phyloP scores from a whole-genome alignment of 202 grass and related monocot genomes.

The Schoenoplectus triqueter region DNA sequence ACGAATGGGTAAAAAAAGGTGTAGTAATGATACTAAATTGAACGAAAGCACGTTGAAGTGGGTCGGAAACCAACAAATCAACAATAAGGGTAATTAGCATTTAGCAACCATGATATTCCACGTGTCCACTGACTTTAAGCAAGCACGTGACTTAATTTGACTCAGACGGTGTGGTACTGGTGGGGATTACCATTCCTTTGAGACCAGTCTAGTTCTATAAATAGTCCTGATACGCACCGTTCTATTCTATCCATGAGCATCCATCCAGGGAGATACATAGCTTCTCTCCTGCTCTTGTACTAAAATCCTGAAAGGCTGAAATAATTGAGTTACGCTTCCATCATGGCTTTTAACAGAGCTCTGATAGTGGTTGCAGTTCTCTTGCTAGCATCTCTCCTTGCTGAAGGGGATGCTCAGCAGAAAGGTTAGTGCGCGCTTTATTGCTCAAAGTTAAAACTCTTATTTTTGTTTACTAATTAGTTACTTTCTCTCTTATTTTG shows the following conservation, averaged over 20 bases:
- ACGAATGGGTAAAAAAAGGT: too few species aligned
- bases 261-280: neutral
- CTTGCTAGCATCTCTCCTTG: conserved; percentile 21
- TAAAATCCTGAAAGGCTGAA: neutral
- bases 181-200: too few species aligned
- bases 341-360: conserved; percentile 17
- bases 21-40: too few species aligned
- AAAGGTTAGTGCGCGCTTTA: conserved; percentile 10
- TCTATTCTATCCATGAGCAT: neutral
- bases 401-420: conserved; percentile 13
- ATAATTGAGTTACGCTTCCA: neutral
- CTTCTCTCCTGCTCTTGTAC: neutral
- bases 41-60: too few species aligned
- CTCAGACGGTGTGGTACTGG: too few species aligned
- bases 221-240: neutral
- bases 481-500: neutral
- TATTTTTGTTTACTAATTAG: neutral
- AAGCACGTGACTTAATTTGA: too few species aligned
- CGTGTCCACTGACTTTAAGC: too few species aligned
- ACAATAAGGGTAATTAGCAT: too few species aligned
- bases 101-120: too few species aligned
- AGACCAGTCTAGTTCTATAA: neutral
- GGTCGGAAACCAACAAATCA: too few species aligned
- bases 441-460: neutral
- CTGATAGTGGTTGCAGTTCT: conserved; percentile 9